phyloP scores from a whole-genome alignment of 495 filamentous ascomycete species.

The Hamigera avellanea region DNA sequence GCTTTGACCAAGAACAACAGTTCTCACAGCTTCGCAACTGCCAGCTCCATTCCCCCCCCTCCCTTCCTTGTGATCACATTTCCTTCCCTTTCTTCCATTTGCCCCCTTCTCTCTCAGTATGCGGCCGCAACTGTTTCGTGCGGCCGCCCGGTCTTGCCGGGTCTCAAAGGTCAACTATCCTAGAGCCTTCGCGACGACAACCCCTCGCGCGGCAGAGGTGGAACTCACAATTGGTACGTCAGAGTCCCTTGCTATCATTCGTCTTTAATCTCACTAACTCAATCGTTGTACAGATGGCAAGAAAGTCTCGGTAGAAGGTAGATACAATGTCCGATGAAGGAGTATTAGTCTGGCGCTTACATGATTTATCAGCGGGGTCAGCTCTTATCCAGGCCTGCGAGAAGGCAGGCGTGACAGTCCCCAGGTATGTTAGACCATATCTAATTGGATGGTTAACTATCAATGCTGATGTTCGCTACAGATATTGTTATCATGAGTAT shows the following conservation, averaged over 20 bases:
- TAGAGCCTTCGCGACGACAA: constrained; percentile 64
- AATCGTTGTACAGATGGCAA: constrained; percentile 60
- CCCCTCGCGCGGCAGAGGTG: constrained; percentile 69
- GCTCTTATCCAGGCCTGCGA: constrained; percentile 98
- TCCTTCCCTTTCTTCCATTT: constrained; percentile 24
- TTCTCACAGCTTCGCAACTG: constrained; percentile 7
- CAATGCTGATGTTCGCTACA: constrained; percentile 16
- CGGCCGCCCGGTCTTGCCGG: constrained; percentile 68
- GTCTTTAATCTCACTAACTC: constrained; percentile 3
- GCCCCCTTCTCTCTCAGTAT: constrained; percentile 46
- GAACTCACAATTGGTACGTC: constrained; percentile 84
- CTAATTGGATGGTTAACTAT: background rate
- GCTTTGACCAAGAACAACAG: constrained; percentile 22
- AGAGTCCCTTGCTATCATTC: constrained; percentile 14
- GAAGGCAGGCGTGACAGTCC: constrained; percentile 85
- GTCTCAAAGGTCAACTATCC: constrained; percentile 47
- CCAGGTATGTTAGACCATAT: constrained; percentile 46
- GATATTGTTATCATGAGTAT: constrained; percentile 99
- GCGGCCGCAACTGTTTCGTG: constrained; percentile 80
- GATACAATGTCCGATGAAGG: constrained; percentile 5
- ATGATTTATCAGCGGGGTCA: constrained; percentile 47
- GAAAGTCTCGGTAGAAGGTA: constrained; percentile 93
- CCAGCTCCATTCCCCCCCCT: constrained; percentile 4
- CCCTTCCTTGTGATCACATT: constrained; percentile 10
- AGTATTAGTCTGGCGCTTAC: constrained; percentile 14